Evolutionary conservation across 1,284 basidiomycete species (phyloP), one percentile per base, ranked within the genome.

Genomic region (Crucibulum parvulum): DNA sequence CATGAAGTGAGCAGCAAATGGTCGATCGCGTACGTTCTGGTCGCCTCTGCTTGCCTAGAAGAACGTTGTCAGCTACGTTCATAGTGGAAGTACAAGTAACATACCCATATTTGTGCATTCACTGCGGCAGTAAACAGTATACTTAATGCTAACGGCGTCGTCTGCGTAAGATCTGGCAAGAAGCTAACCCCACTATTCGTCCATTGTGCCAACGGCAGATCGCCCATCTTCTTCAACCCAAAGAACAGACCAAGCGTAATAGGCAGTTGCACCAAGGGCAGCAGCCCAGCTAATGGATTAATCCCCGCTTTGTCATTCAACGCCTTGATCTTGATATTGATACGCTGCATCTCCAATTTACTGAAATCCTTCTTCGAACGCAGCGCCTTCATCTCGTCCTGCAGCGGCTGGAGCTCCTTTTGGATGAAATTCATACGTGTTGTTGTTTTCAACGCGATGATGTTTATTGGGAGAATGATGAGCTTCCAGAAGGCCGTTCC

Each of bases 401-500:
- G 43, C 43, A 45, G 15, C n/a, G n/a, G 43, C 13, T 15, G n/a
- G 48, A 50, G 13, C 31, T 50, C 31, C 48, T 50, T 50, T 31
- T 50, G 48, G 16, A 50, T 24, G 7, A 24, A 15, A n/a, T 15
- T 7, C 48, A 50, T 50, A 31, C 48, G 48, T 31, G 16, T 31
- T 7, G 16, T 50, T 7, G 16, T 18, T 34, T 34, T 16, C 7
- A 50, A 31, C 15, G 16, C 48, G 31, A 34, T 34, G 31, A 50
- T 18, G 31, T 50, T 50, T 7, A 34, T 15, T 18, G 16, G 50
- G 46, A 48, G 34, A 37, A 31, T 24, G 35, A 39, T 48, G 10
- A 35, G 57, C 60, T 61, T 58, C 18, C 57, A 61, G 45, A 61
- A 53, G 31, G 55, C 54, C 13, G 47, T 45, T 15, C 60, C 60